Percentiles rank a stretch among this genome's conserved stretches.
These are phyloP conservation scores for Vitis labrusca DNA, from an alignment of 164 flowering plant species.

Conservation along the genomic window DNA sequence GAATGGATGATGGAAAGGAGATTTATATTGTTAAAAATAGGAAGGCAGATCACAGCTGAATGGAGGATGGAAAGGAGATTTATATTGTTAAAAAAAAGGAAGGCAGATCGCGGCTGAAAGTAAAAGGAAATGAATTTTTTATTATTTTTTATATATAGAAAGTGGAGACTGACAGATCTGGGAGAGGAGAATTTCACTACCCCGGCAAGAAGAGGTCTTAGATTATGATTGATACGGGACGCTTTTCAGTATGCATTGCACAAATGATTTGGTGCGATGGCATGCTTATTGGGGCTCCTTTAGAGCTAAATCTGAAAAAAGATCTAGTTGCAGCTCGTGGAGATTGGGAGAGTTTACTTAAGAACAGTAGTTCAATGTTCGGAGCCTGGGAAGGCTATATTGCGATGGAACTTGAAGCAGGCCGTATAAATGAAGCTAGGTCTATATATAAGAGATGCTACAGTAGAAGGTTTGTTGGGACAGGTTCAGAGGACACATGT, in stretches of 20 bases:
- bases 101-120: too few species aligned
- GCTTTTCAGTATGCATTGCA: slow-evolving; percentile 79
- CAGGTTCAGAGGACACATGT: slow-evolving; percentile 97
- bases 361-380: slow-evolving; percentile 68
- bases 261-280: slow-evolving; percentile 55
- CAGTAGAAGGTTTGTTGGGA: slow-evolving; percentile 71
- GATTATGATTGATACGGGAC: slow-evolving; percentile 55
- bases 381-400: slow-evolving; percentile 86
- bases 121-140: too few species aligned
- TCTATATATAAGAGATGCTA: slow-evolving; percentile 84
- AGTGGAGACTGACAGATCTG: too few species aligned
- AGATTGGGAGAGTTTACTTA: slow-evolving; percentile 94
- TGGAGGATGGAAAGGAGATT: too few species aligned
- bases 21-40: too few species aligned
- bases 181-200: slow-evolving; percentile 43
- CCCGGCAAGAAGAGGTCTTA: slow-evolving; percentile 31
- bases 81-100: too few species aligned
- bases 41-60: too few species aligned
- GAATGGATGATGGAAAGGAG: too few species aligned
- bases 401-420: slow-evolving; percentile 71
- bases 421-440: slow-evolving; percentile 75
- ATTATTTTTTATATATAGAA: too few species aligned
- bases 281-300: slow-evolving; percentile 82
- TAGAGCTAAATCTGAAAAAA: slow-evolving; percentile 65
- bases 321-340: slow-evolving; percentile 81